Conservation (phyloP, 2,329 filamentous ascomycete genomes). For the Colletotrichum horii region DNA sequence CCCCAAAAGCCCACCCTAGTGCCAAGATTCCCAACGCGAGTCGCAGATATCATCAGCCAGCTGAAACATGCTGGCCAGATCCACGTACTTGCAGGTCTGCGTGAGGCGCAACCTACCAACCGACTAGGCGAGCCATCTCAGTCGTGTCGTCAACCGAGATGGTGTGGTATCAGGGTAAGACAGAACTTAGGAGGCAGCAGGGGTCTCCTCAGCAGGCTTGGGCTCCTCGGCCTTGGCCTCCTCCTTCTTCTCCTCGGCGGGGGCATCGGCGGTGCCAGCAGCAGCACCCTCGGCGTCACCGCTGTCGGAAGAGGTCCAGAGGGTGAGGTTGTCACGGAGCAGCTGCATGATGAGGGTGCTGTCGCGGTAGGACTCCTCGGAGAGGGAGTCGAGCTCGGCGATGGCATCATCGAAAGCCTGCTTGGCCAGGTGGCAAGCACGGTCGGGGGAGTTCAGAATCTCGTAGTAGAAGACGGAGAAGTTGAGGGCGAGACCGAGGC, state of each 20-base stretch:
- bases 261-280: conserved; percentile 68
- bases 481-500: conserved; percentile 95
- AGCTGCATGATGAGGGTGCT: conserved; percentile 99
- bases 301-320: conserved; percentile 95
- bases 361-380: conserved; percentile 98
- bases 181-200: conserved; percentile 58
- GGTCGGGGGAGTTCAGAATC: conserved; percentile 97
- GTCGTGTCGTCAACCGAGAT: conserved; percentile 38
- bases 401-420: conserved; percentile 99
- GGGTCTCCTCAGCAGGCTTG: conserved; percentile 43
- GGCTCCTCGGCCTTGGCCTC: conserved; percentile 48
- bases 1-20: conserved; percentile 39
- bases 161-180: conserved; percentile 41
- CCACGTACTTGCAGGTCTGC: conserved; percentile 10
- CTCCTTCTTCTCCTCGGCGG: conserved; percentile 57
- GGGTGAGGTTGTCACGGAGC: conserved; percentile 95
- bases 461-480: conserved; percentile 99
- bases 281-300: conserved; percentile 75
- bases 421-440: conserved; percentile 97
- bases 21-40: conserved; percentile 28
- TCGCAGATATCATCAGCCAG: conserved; percentile 36
- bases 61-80: conserved; percentile 28
- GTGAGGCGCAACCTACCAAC: background rate
- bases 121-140: conserved; percentile 31
- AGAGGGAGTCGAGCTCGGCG: conserved; percentile 96